A percentile compares a stretch with the other conserved stretches of the same genome.
Evolutionary conservation across 345 rosid genomes (phyloP).

Genomic region (Turritis glabra): DNA sequence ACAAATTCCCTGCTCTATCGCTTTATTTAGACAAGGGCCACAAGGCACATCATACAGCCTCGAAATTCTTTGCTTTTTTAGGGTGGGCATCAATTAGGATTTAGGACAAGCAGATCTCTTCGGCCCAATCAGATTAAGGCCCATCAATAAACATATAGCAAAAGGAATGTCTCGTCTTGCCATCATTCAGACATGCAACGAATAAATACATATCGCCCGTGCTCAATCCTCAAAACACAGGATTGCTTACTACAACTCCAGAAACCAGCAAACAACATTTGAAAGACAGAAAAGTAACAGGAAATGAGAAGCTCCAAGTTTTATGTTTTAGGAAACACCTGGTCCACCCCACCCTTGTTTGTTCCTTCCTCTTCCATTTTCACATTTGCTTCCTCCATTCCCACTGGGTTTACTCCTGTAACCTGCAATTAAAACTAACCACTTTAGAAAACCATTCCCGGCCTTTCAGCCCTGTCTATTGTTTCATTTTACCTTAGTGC

Average conservation of each 20-base stretch:
- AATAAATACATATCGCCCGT: conserved; percentile 22
- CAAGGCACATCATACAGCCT: too few species aligned
- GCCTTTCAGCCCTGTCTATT: background rate
- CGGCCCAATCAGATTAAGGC: background rate
- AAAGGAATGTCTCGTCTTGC: background rate
- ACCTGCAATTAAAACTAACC: conserved; percentile 48
- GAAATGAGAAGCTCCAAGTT: conserved; percentile 19
- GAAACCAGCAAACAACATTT: conserved; percentile 6
- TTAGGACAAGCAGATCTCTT: background rate
- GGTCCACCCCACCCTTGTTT: conserved; percentile 54
- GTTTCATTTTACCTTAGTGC: conserved; percentile 50
- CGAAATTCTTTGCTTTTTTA: too few species aligned
- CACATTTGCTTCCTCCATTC: conserved; percentile 61
- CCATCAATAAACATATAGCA: conserved; percentile 2
- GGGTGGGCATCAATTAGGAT: background rate
- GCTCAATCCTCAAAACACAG: conserved; percentile 17
- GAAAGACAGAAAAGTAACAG: conserved; percentile 7
- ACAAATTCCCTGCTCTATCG: too few species aligned
- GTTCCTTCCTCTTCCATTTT: conserved; percentile 67
- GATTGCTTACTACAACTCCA: background rate
- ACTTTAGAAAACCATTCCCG: conserved; percentile 3
- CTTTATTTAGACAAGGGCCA: too few species aligned
- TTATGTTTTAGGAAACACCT: conserved; percentile 50
- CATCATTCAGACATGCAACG: conserved; percentile 21
- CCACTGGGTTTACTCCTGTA: conserved; percentile 51